Percentiles rank a stretch among this genome's conserved stretches.
phyloP scores from a whole-genome alignment of 306 rosid species.

The Gastrolobium bilobum region DNA sequence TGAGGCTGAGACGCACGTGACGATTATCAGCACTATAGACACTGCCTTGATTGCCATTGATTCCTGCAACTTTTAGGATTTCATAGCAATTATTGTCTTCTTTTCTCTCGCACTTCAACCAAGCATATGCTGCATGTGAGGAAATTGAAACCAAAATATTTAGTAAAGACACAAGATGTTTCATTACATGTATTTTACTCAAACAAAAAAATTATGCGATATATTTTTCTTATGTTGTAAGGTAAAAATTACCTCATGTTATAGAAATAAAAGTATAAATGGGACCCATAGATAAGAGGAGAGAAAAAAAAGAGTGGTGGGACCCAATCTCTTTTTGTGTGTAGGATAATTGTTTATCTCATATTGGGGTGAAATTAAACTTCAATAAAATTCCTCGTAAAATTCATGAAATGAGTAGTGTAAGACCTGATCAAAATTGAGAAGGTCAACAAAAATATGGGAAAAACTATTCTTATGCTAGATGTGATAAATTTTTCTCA shows the following conservation, averaged over 20 bases:
- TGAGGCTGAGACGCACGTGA: conserved; percentile 57
- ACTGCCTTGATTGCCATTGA: conserved; percentile 52
- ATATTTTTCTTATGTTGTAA: too few relatives aligned
- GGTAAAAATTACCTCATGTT: too few relatives aligned
- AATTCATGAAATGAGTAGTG: too few relatives aligned
- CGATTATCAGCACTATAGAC: conserved; percentile 35
- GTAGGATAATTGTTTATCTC: too few relatives aligned
- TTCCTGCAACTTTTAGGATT: conserved; percentile 49
- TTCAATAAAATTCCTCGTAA: neutral
- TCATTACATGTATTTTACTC: neutral
- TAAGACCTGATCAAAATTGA: neutral
- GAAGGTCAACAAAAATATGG: neutral
- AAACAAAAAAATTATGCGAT: too few relatives aligned
- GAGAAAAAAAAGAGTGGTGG: too few relatives aligned
- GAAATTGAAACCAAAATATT: neutral
- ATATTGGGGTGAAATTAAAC: neutral
- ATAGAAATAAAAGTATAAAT: too few relatives aligned
- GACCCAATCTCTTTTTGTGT: too few relatives aligned
- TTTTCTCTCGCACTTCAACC: conserved; percentile 63
- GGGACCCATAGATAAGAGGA: too few relatives aligned
- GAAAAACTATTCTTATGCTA: too few relatives aligned
- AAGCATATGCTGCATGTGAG: conserved; percentile 57
- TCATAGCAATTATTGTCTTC: conserved; percentile 56
- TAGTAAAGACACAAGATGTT: neutral
- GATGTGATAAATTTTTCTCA: too few relatives aligned